Evolutionary conservation across 352 stramenopile genomes (phyloP), one percentile per base, ranked within the genome.

Genomic region (Thalassiosira sp.): DNA sequence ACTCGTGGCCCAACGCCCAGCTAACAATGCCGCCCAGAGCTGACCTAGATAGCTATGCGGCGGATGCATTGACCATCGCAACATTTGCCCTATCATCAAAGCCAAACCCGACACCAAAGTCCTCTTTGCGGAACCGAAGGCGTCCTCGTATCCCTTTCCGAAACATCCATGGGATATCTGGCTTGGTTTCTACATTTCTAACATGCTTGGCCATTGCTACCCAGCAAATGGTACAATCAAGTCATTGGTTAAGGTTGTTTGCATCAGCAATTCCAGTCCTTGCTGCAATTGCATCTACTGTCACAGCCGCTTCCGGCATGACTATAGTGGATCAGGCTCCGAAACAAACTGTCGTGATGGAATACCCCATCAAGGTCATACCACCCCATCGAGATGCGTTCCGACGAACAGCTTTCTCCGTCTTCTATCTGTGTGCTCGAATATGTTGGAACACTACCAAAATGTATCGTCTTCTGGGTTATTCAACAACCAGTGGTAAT

Each of bases 341-440:
- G n/a, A 69, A 46, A 25, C 66, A 69, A 60, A 75, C 66, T 18
- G 46, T 75, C 7, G 49, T 75, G 28, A 69, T 61, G 57, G 27
- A 65, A 24, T n/a, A 28, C 1, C 64, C 64, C 5, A 35, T 73
- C 6, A 51, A 33, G 16, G 54, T 83, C 0, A 31, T 83, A 13
- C 60, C 76, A 22, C 76, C 76, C 1, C 76, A 84, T 61, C 49
- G 70, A 16, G 76, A 76, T 40, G 76, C 76, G 15, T 84, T 84
- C 58, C 51, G 66, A 43, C 6, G 76, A 20, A 84, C 76, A 5
- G 66, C 66, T 11, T 56, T 31, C 11, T 75, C 66, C 7, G 43
- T 75, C 31, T 75, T 61, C 49, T 75, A 75, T 31, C 57, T 75
- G 13, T 56, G 54, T 58, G 54, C 40, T 16, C 58, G 66, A 22